A percentile compares a stretch with the other conserved stretches of the same genome.
phyloP scores from a whole-genome alignment of 495 filamentous ascomycete genomes.

The Daldinia caldariorum region DNA sequence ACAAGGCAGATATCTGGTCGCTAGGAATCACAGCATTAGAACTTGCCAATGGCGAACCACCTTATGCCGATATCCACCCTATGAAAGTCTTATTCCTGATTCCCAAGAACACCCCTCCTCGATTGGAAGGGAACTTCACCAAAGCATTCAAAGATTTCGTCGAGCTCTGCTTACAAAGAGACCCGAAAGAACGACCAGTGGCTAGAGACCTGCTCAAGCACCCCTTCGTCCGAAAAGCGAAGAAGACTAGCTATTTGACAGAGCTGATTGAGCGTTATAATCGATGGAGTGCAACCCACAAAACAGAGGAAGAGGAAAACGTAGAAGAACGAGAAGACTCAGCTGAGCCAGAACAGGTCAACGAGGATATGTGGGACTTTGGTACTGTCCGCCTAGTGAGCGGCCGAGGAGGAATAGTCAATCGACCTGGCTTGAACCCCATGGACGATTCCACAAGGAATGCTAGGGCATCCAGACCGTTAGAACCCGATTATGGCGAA shows the following conservation, averaged over 20 bases:
- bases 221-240: slow-evolving; percentile 87
- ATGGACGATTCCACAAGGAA: slow-evolving; percentile 82
- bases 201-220: slow-evolving; percentile 90
- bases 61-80: slow-evolving; percentile 95
- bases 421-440: slow-evolving; percentile 62
- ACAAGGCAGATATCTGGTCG: slow-evolving; percentile 99
- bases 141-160: slow-evolving; percentile 95
- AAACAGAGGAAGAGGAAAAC: slow-evolving; percentile 71
- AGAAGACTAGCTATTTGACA: slow-evolving; percentile 88
- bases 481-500: slow-evolving; percentile 60
- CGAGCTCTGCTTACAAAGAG: slow-evolving; percentile 83
- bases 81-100: slow-evolving; percentile 99
- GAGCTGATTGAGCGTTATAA: slow-evolving; percentile 92
- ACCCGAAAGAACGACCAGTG: slow-evolving; percentile 86
- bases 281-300: slow-evolving; percentile 80
- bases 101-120: slow-evolving; percentile 90
- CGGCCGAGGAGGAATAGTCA: slow-evolving; percentile 60
- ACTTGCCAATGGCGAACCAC: slow-evolving; percentile 90
- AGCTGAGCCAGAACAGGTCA: slow-evolving; percentile 50
- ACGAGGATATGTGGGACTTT: slow-evolving; percentile 96
- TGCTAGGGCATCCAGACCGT: slow-evolving; percentile 61
- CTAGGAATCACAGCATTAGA: slow-evolving; percentile 98
- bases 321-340: slow-evolving; percentile 57
- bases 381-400: slow-evolving; percentile 83
- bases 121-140: slow-evolving; percentile 84